These are phyloP conservation scores for Fusarium sterilihyphosum DNA, from an alignment of 2,329 filamentous ascomycete species.

Conservation along the genomic window DNA sequence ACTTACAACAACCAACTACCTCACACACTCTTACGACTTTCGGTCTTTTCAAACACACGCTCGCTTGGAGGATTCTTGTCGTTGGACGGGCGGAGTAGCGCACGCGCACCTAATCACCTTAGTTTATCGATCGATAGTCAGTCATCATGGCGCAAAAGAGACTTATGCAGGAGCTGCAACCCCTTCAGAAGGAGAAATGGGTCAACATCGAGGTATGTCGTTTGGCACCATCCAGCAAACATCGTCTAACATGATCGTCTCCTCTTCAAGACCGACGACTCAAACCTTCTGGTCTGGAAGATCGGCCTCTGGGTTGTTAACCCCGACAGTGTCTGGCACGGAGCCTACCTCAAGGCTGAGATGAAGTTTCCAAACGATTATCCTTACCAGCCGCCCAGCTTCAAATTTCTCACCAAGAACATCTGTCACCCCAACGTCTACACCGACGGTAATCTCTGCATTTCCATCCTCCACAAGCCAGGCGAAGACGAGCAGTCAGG, in stretches of 20 bases:
- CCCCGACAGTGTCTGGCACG: conserved; percentile 89
- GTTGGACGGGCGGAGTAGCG: background rate
- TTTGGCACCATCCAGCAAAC: background rate
- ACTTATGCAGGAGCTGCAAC: conserved; percentile 87
- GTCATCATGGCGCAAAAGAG: conserved; percentile 70
- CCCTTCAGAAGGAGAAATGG: conserved; percentile 90
- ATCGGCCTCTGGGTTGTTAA: conserved; percentile 93
- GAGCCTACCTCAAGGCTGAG: conserved; percentile 89
- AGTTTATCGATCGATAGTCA: background rate
- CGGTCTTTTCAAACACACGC: background rate
- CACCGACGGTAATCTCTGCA: conserved; percentile 88
- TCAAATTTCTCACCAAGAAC: conserved; percentile 79
- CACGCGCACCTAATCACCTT: background rate
- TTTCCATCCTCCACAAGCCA: conserved; percentile 93
- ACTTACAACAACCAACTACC: conserved; percentile 12
- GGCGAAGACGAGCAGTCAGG: conserved; percentile 94
- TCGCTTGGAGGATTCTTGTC: conserved; percentile 6
- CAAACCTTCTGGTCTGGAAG: conserved; percentile 89
- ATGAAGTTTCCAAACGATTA: conserved; percentile 92
- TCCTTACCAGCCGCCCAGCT: conserved; percentile 87
- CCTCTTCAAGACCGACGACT: conserved; percentile 73
- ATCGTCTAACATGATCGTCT: conserved; percentile 12
- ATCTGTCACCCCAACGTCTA: conserved; percentile 97
- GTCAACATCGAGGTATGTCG: conserved; percentile 83
- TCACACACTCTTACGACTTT: background rate